Evolutionary conservation across 2,329 filamentous ascomycete genomes (phyloP).

Genomic region (Colletotrichum nymphaeae): DNA sequence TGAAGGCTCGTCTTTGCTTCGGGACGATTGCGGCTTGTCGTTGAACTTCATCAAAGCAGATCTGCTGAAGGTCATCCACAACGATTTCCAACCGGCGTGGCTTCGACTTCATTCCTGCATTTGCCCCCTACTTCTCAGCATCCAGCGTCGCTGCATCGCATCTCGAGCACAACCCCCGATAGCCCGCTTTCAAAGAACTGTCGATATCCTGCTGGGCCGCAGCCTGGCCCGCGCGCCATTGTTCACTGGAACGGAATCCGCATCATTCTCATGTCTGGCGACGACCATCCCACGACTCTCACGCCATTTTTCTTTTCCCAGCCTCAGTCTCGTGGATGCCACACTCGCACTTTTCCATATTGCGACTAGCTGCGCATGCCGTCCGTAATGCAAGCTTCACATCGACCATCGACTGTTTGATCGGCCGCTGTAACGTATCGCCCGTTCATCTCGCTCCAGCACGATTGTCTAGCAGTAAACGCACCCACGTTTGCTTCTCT

Average conservation of each 20-base stretch:
- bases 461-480: constrained; percentile 5
- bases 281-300: not conserved
- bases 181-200: not conserved
- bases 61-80: not conserved
- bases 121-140: not conserved
- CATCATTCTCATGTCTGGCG: constrained; percentile 31
- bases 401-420: not conserved
- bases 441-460: not conserved
- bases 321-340: not conserved
- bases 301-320: constrained; percentile 13
- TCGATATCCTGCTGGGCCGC: not conserved
- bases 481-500: not conserved
- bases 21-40: not conserved
- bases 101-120: not conserved
- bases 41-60: too few relatives aligned
- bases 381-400: not conserved
- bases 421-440: constrained; percentile 1
- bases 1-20: not conserved
- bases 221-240: not conserved
- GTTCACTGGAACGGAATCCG: constrained; percentile 14
- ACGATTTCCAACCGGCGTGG: not conserved
- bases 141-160: not conserved
- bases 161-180: not conserved
- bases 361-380: not conserved
- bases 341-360: not conserved